Evolutionary conservation across 2,329 filamentous ascomycete genomes (phyloP).

Genomic region (Balansia obtecta): DNA sequence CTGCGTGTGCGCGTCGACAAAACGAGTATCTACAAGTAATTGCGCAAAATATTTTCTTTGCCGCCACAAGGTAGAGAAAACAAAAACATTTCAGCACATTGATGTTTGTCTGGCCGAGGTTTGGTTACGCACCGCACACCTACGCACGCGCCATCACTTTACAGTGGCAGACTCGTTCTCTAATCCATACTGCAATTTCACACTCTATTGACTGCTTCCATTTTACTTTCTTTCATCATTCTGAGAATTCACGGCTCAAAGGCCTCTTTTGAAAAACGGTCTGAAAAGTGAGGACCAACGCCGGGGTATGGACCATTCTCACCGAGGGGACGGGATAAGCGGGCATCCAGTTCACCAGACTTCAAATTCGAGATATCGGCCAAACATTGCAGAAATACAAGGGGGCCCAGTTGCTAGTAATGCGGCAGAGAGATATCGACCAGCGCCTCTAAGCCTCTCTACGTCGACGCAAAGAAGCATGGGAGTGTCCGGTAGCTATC

Average conservation of each 20-base stretch:
- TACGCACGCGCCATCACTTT: too few species aligned
- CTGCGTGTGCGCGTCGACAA: background rate
- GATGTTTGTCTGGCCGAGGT: too few species aligned
- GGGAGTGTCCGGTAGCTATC: constrained; percentile 43
- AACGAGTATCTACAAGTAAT: too few species aligned
- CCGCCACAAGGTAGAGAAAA: too few species aligned
- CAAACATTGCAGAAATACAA: constrained; percentile 36
- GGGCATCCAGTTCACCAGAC: constrained; percentile 54
- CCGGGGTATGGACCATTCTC: constrained; percentile 68
- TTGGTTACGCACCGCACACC: too few species aligned
- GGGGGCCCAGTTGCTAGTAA: constrained; percentile 21
- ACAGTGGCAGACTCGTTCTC: too few species aligned
- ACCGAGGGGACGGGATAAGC: constrained; percentile 61
- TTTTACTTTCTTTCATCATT: background rate
- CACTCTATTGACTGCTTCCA: background rate
- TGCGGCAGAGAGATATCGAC: constrained; percentile 32
- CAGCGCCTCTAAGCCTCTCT: constrained; percentile 36
- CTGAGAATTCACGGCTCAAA: background rate
- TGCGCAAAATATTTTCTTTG: too few species aligned
- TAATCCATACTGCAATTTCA: background rate
- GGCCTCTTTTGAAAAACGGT: background rate
- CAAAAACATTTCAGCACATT: too few species aligned
- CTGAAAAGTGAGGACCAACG: constrained; percentile 28
- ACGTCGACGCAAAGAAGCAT: constrained; percentile 35
- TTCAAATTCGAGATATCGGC: constrained; percentile 40